These are phyloP conservation scores for Oleoguttula mirabilis DNA, from an alignment of 495 filamentous ascomycete genomes.

Conservation along the genomic window DNA sequence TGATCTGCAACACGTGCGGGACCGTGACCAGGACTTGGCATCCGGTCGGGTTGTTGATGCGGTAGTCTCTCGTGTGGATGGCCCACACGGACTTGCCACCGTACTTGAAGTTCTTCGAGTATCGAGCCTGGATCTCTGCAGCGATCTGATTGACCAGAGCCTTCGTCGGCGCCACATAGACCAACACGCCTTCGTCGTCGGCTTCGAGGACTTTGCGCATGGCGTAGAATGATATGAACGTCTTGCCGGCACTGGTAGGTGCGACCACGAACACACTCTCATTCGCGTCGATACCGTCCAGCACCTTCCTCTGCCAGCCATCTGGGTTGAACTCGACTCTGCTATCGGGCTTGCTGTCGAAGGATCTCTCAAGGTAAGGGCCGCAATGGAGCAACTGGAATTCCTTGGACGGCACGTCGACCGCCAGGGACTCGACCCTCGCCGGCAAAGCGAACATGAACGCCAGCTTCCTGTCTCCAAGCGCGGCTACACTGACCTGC, in stretches of 20 bases:
- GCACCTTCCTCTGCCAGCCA: conserved; percentile 60
- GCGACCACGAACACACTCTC: conserved; percentile 63
- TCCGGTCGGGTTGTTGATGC: conserved; percentile 55
- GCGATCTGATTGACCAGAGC: conserved; percentile 76
- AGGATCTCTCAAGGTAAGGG: conserved; percentile 59
- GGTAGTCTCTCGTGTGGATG: conserved; percentile 62
- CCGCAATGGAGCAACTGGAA: conserved; percentile 59
- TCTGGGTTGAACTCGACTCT: conserved; percentile 62
- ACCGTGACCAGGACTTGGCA: conserved; percentile 70
- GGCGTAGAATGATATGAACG: conserved; percentile 59
- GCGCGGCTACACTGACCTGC: conserved; percentile 4
- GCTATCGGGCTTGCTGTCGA: conserved; percentile 52
- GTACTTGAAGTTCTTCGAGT: conserved; percentile 47
- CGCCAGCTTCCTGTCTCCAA: conserved; percentile 26
- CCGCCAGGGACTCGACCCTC: conserved; percentile 13
- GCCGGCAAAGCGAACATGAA: conserved; percentile 30
- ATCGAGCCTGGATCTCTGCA: conserved; percentile 57
- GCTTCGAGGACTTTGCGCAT: conserved; percentile 61
- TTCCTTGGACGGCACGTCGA: conserved; percentile 29
- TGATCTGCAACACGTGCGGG: conserved; percentile 65
- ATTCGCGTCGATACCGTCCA: conserved; percentile 58
- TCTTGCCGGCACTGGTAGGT: conserved; percentile 59
- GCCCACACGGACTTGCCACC: conserved; percentile 60
- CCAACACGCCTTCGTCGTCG: conserved; percentile 53
- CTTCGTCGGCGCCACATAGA: conserved; percentile 74